These are phyloP conservation scores for Rhodotorula sp. DNA, from an alignment of 1,284 basidiomycete genomes.

Conservation along the genomic window DNA sequence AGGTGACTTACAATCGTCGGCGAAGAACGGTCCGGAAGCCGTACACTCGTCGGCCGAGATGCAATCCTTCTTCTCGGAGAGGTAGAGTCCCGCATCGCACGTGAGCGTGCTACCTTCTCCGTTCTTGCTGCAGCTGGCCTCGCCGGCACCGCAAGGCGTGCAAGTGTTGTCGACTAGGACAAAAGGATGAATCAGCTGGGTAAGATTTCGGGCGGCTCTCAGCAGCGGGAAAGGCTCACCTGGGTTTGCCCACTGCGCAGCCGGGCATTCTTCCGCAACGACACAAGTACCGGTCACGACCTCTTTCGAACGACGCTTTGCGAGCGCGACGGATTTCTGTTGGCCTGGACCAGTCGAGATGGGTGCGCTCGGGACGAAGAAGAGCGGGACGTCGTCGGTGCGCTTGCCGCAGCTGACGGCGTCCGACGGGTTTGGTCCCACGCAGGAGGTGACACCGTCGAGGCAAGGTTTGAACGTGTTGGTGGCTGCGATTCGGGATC, in stretches of 20 bases:
- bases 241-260: not conserved
- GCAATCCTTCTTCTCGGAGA: not conserved
- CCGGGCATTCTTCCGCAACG: not conserved
- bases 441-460: not conserved
- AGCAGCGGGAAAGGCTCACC: not conserved
- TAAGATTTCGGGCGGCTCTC: no score
- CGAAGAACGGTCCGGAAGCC: not conserved
- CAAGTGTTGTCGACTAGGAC: not conserved
- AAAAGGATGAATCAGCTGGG: no score
- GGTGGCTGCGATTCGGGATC: not conserved
- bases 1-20: not conserved
- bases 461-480: not conserved
- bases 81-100: not conserved
- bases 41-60: not conserved
- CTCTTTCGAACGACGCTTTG: not conserved
- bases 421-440: not conserved
- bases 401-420: not conserved
- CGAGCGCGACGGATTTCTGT: not conserved
- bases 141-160: constrained; percentile 1
- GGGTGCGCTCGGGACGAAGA: not conserved
- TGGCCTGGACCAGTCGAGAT: not conserved
- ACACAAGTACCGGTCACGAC: not conserved
- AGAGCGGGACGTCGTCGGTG: not conserved
- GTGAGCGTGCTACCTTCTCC: not conserved
- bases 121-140: not conserved